A percentile compares a stretch with the other conserved stretches of the same genome.
Evolutionary conservation across 2,329 filamentous ascomycete species (phyloP).

Genomic region (Sarocladiaceae sp.): DNA sequence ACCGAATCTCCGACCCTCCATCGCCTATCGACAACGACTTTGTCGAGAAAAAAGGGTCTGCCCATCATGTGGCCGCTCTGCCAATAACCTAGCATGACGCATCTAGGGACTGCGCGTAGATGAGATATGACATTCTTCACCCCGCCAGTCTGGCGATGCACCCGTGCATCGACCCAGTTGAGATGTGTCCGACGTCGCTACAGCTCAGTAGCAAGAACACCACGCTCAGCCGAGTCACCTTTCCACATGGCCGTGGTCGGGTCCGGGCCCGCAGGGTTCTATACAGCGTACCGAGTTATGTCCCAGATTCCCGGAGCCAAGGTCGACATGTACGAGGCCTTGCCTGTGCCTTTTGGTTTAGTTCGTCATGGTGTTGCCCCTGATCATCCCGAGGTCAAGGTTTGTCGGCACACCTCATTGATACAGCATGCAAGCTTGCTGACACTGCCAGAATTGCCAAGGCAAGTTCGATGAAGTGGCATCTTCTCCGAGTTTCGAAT

Average conservation of each 20-base stretch:
- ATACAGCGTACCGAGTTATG: slow-evolving; percentile 83
- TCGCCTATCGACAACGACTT: slow-evolving; percentile 6
- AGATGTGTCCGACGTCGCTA: not conserved
- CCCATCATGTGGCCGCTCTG: not conserved
- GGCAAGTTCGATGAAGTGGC: slow-evolving; percentile 91
- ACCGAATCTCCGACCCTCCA: slow-evolving; percentile 1
- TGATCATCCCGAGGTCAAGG: slow-evolving; percentile 97
- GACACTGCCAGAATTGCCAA: slow-evolving; percentile 73
- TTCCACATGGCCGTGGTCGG: slow-evolving; percentile 85
- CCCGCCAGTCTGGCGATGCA: slow-evolving; percentile 8
- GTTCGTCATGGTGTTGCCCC: slow-evolving; percentile 96
- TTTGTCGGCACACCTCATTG: too few relatives aligned
- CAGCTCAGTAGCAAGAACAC: not conserved
- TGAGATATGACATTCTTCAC: not conserved
- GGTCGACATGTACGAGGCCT: slow-evolving; percentile 93
- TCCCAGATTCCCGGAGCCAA: slow-evolving; percentile 65
- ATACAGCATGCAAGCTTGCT: too few relatives aligned
- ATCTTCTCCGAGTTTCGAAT: slow-evolving; percentile 75
- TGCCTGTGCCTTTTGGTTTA: slow-evolving; percentile 89
- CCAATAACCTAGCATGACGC: not conserved
- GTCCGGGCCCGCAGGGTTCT: slow-evolving; percentile 94
- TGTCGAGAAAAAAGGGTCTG: not conserved
- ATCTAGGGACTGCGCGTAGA: not conserved
- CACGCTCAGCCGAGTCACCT: slow-evolving; percentile 37
- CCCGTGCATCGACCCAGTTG: not conserved